Conservation (phyloP, 192 early-diverging fungal genomes). For the Coemansia sp. region DNA sequence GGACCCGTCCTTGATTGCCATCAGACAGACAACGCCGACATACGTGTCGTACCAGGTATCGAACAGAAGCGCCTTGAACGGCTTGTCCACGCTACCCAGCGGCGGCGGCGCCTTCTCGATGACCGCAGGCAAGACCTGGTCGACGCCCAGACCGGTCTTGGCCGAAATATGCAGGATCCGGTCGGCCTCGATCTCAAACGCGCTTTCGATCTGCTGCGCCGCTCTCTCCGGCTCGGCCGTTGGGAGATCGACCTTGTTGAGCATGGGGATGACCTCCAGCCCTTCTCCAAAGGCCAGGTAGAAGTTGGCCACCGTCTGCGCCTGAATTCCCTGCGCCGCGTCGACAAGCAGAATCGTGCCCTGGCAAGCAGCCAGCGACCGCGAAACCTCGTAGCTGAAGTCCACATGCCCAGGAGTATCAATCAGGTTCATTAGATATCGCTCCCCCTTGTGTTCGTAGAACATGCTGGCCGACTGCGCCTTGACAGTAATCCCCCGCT, state of each 20-base stretch:
- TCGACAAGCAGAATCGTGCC: constrained; percentile 91
- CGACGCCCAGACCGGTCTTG: constrained; percentile 76
- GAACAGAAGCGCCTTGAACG: constrained; percentile 88
- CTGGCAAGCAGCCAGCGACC: constrained; percentile 91
- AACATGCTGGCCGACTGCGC: constrained; percentile 94
- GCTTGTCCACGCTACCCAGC: constrained; percentile 56
- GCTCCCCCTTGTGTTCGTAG: constrained; percentile 71
- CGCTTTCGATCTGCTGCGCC: constrained; percentile 72
- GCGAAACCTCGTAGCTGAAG: constrained; percentile 93
- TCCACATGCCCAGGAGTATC: constrained; percentile 95
- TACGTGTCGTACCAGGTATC: constrained; percentile 99
- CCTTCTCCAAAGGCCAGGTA: constrained; percentile 87
- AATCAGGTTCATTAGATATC: constrained; percentile 91
- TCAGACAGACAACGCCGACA: constrained; percentile 91
- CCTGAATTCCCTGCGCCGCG: constrained; percentile 93
- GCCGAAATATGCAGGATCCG: constrained; percentile 77
- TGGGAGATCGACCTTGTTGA: constrained; percentile 95
- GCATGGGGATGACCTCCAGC: constrained; percentile 80
- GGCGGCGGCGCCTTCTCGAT: constrained; percentile 82
- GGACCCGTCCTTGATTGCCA: constrained; percentile 83
- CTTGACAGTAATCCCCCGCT: constrained; percentile 97
- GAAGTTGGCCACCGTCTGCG: constrained; percentile 98
- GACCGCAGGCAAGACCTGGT: constrained; percentile 69
- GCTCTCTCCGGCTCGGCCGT: constrained; percentile 79
- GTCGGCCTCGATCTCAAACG: constrained; percentile 77